Conservation (phyloP, 306 rosid species). For the Cicer arietinum region DNA sequence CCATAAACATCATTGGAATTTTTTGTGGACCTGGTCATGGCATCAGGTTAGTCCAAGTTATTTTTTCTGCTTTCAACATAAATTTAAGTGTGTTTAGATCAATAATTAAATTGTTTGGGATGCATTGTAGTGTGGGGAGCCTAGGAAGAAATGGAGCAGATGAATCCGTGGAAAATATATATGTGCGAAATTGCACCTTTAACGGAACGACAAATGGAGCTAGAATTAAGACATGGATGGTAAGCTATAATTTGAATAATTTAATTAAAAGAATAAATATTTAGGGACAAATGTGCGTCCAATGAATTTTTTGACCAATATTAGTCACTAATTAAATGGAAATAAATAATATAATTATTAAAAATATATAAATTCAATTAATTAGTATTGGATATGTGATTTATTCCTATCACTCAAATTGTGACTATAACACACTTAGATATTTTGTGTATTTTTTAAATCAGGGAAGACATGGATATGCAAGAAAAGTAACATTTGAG, state of each 20-base stretch:
- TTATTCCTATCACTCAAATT: background rate
- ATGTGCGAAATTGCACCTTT: conserved; percentile 49
- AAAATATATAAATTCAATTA: no score
- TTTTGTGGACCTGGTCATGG: conserved; percentile 67
- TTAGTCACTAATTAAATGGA: no score
- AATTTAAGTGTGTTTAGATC: background rate
- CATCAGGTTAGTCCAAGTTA: conserved; percentile 48
- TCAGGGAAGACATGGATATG: conserved; percentile 59
- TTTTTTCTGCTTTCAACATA: background rate
- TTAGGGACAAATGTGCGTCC: no score
- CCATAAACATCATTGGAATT: conserved; percentile 43
- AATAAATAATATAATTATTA: no score
- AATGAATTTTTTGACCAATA: no score
- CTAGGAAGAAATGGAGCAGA: conserved; percentile 45
- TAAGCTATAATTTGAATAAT: background rate
- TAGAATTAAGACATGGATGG: no score
- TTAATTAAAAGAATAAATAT: background rate
- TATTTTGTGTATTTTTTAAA: background rate
- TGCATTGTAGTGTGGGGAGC: conserved; percentile 57
- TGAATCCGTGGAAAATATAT: conserved; percentile 52
- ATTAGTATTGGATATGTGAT: background rate
- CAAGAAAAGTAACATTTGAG: conserved; percentile 50
- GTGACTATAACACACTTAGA: background rate
- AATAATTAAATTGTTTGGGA: background rate
- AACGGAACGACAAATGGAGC: no score